phyloP scores from a whole-genome alignment of 768 basidiomycete species.

The Serendipita sp. region DNA sequence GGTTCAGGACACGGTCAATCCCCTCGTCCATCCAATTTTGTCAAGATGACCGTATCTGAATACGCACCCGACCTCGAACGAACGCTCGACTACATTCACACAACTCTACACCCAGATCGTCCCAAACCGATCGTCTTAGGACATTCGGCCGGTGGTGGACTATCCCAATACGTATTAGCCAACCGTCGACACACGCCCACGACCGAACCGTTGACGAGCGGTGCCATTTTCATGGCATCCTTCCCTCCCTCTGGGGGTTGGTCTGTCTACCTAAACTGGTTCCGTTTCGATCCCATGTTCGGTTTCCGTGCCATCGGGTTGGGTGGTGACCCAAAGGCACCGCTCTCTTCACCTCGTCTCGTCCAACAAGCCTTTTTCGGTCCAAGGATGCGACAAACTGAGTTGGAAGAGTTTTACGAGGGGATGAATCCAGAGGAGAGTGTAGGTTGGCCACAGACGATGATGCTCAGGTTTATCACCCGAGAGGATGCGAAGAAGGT shows the following conservation, averaged over 20 bases:
- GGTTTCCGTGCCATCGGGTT: not conserved
- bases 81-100: not conserved
- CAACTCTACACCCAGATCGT: not conserved
- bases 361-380: not conserved
- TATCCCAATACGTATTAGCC: not conserved
- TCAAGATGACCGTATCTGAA: not conserved
- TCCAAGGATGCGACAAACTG: not conserved
- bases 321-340: not conserved
- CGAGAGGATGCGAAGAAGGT: not conserved
- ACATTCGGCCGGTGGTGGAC: not conserved
- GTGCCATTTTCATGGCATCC: not conserved
- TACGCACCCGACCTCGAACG: not conserved
- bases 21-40: not conserved
- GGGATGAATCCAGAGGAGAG: conserved; percentile 3
- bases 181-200: not conserved
- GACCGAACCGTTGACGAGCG: not conserved
- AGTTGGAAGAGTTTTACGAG: not conserved
- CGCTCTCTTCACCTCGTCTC: not conserved
- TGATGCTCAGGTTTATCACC: not conserved
- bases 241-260: not conserved
- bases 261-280: not conserved
- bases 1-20: not conserved
- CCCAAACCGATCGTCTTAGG: not conserved
- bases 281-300: not conserved
- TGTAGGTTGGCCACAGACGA: not conserved